Evolutionary conservation across 441 rosid species (phyloP), one percentile per base, ranked within the genome.

Genomic region (Eutrema salsugineum): DNA sequence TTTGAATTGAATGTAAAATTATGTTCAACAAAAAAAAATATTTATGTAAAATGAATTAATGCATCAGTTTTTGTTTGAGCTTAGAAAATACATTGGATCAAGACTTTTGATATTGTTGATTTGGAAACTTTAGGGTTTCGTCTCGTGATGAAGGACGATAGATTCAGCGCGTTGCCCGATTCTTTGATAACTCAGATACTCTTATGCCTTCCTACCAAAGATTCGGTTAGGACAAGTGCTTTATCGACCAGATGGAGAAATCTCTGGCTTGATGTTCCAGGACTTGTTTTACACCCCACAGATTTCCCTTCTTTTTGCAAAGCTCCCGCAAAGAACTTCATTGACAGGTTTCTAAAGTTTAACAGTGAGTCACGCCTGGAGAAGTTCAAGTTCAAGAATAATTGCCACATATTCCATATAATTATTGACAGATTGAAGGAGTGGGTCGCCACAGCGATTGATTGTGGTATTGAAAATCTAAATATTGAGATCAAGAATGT

Each of bases 161-260:
- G 39, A 27, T 30, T 72, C 20, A 72, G 30, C 27, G 20, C 2
- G 12, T 30, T 72, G 3, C 43, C 49, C 0, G 63, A 55, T 33
- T 24, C 11, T 5, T 17, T 72, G 49, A 6, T 72, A 35, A 27
- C 42, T 46, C 32, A 54, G 10, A 54, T 64, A 30, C 76, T 72
- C 43, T 43, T 40, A 3, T 10, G 24, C 30, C 48, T 72, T 12
- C 57, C 70, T 3, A 55, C 57, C 22, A 44, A 35, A 9, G 70
- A 63, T 19, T 72, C 57, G 0, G 63, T 64, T 3, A 55, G 8
- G 57, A 72, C 76, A 12, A 54, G 70, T 6, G 50, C 55, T 6
- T 11, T 72, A 3, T 72, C 57, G 5, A 35, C 36, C 11, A 55
- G 70, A 46, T 63, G 70, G 64, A 14, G 48, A 35, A 33, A 3